Evolutionary conservation across 805 yeast species (phyloP), one percentile per base, ranked within the genome.

Genomic region (Torulaspora maleeae): DNA sequence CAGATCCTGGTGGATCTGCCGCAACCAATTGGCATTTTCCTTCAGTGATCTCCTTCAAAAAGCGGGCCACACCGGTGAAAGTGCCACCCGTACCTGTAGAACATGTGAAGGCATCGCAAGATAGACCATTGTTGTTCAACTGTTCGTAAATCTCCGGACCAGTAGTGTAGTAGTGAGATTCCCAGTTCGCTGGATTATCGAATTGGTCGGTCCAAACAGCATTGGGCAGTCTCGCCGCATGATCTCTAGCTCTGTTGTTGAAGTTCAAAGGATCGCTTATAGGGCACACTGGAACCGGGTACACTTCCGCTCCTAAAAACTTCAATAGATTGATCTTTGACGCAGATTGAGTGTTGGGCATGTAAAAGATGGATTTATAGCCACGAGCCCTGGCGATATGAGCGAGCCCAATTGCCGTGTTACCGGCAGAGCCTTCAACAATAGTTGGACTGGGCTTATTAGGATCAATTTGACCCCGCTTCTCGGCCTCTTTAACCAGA

Each of bases 1-100:
- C 86, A 3, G 93, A 82, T 47, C 97, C 96, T 11, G 96, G 96
- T 17, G 97, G 96, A 66, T 90, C 97, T 1, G 97, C 95, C 48
- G 87, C 77, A 42, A 75, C 80, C 35, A 83, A 71, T 64, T 80
- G 77, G 38, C 80, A 79, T 13, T 68, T 62, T 15, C 86, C 85
- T 52, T 76, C 71, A 27, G 86, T 78, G 36, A 80, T 77, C 4
- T 76, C 77, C 67, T 89, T 86, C 55, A 90, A 73, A 64, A 78
- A 89, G 45, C 90, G 75, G 3, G 96, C 80, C 32, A 79, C 75
- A 39, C 97, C 97, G 2, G 96, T 87, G 66, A 86, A 80, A 2
- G 96, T 86, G 25, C 96, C 96, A 33, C 95, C 96, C 1, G 96
- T 87, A 33, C 96, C 96, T 8, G 95, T 84, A 11, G 95, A 80